Evolutionary conservation across 116 monocot genomes (phyloP).

Genomic region (Papilionanthe hybrid): DNA sequence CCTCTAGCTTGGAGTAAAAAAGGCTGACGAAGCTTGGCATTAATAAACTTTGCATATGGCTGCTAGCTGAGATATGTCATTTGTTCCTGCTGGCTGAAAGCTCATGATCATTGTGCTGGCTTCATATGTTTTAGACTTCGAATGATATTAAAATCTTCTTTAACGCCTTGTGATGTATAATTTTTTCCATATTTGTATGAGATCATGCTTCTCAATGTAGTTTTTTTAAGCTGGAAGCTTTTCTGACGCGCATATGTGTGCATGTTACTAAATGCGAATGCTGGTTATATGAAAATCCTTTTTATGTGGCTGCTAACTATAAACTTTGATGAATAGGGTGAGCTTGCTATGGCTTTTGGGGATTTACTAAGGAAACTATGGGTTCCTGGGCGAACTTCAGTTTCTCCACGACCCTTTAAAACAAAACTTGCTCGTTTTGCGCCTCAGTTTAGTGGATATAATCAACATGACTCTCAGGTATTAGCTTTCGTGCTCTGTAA

Average conservation of each 20-base stretch:
- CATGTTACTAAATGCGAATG: background rate
- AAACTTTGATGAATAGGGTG: constrained; percentile 70
- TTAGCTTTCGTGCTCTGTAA: background rate
- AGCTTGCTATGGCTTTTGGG: constrained; percentile 98
- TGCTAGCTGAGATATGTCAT: background rate
- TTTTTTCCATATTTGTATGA: background rate
- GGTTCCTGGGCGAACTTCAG: constrained; percentile 80
- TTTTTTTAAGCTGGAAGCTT: background rate
- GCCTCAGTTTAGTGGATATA: constrained; percentile 98
- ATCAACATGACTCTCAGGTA: constrained; percentile 98
- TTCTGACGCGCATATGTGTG: background rate
- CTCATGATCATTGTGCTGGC: background rate
- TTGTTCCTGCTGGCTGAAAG: background rate
- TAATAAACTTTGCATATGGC: background rate
- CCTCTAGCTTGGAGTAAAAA: background rate
- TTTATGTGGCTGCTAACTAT: constrained; percentile 14
- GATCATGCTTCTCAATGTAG: background rate
- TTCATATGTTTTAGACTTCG: background rate
- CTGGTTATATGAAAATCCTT: background rate
- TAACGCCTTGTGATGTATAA: background rate
- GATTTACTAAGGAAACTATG: constrained; percentile 90
- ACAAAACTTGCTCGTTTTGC: constrained; percentile 96
- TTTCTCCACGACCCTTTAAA: constrained; percentile 97
- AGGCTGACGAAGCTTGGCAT: background rate
- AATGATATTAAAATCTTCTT: background rate